These are phyloP conservation scores for Diaporthe destruens DNA, from an alignment of 2,329 filamentous ascomycete species.

Conservation along the genomic window DNA sequence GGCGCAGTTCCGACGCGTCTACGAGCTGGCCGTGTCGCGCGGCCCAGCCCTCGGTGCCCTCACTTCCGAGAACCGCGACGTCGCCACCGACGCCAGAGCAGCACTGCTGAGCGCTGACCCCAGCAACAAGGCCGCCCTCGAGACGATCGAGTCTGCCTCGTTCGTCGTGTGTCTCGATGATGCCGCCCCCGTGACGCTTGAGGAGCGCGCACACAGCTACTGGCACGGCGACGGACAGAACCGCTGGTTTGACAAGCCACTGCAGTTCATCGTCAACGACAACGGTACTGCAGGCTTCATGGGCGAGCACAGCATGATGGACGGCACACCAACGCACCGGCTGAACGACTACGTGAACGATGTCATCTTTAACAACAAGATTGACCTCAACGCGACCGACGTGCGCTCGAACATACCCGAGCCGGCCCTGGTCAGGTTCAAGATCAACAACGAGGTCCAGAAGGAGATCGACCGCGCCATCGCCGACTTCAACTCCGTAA, in stretches of 20 bases:
- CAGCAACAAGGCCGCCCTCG: conserved; percentile 81
- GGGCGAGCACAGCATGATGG: conserved; percentile 99
- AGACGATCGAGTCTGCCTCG: conserved; percentile 87
- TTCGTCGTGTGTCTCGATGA: conserved; percentile 96
- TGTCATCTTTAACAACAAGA: conserved; percentile 92
- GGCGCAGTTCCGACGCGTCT: conserved; percentile 87
- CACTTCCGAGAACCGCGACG: conserved; percentile 92
- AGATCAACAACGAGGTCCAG: conserved; percentile 79
- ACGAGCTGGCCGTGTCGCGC: conserved; percentile 74
- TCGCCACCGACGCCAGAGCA: conserved; percentile 88
- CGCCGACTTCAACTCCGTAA: conserved; percentile 83
- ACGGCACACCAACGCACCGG: conserved; percentile 96
- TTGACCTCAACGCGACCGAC: conserved; percentile 84
- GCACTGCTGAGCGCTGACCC: conserved; percentile 81
- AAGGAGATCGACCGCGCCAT: conserved; percentile 83
- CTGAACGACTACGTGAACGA: conserved; percentile 95
- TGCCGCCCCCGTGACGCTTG: conserved; percentile 88
- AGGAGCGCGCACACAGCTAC: conserved; percentile 95
- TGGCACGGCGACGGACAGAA: conserved; percentile 98
- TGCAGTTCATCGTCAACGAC: conserved; percentile 98
- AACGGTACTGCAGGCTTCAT: conserved; percentile 98
- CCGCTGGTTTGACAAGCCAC: conserved; percentile 97
- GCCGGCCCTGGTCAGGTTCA: conserved; percentile 82
- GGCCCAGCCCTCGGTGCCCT: conserved; percentile 83
- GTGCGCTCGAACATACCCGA: conserved; percentile 88